Evolutionary conservation across 1,284 basidiomycete genomes (phyloP), one percentile per base, ranked within the genome.

Genomic region (Chondrostereum purpureum): DNA sequence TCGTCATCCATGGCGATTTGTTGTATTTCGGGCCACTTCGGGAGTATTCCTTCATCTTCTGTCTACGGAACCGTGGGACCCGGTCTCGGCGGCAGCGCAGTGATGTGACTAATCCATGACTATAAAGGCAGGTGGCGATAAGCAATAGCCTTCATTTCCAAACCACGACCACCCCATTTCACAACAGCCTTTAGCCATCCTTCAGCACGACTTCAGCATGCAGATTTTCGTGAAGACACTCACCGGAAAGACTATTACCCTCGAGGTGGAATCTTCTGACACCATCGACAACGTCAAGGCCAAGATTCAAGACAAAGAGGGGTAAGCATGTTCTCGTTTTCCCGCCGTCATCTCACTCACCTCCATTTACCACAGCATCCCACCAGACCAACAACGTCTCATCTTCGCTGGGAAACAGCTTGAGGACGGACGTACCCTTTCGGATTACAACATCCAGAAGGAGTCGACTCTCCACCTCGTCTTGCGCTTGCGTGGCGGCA

Each of bases 201-300:
- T 66, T 21, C 64, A 64, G 49, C 62, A 67, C 3, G n/a, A 63
- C 64, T 50, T 64, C 44, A 65, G 65, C n/a, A 87, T 88, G 85
- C 84, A 88, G 67, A 87, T 88, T 61, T 88, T 88, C 68, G 84
- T 88, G 55, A 88, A 87, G 68, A 82, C 77, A 62, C 78, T 92
- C 53, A 91, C 88, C 54, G 88, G n/a, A n/a, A n/a, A n/a, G n/a
- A n/a, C n/a, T n/a, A n/a, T n/a, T n/a, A n/a, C n/a, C n/a, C n/a
- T n/a, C 50, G 88, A 91, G 72, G 88, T 92, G 47, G 88, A 92
- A 71, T 90, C 87, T 39, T 88, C 83, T 13, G 88, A 92, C 72
- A 90, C 88, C 50, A 89, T 91, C 64, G 88, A 91, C 73, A 89
- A 89, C 63, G 85, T 88, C 57, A 87, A 87, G 71, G 75, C 80